A percentile compares a stretch with the other conserved stretches of the same genome.
These are phyloP conservation scores for Diaporthe aspalathi DNA, from an alignment of 2,329 filamentous ascomycete genomes.

Conservation along the genomic window DNA sequence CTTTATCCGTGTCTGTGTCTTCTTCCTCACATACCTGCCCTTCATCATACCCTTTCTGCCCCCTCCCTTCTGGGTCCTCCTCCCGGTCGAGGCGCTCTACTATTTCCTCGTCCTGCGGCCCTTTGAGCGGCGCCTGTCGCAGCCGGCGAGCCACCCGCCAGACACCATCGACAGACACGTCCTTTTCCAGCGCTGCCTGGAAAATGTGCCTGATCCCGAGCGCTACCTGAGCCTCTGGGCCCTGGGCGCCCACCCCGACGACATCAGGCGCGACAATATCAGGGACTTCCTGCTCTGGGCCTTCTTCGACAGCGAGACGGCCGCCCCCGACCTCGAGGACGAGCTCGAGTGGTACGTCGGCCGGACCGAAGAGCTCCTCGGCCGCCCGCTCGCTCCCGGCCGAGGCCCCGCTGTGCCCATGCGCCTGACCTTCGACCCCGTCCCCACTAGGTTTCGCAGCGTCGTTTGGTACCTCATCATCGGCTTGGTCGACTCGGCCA, in stretches of 20 bases:
- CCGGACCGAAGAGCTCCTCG: slow-evolving; percentile 65
- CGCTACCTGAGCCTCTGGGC: slow-evolving; percentile 75
- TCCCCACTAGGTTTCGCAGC: slow-evolving; percentile 70
- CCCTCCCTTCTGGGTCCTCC: slow-evolving; percentile 45
- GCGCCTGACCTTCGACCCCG: slow-evolving; percentile 73
- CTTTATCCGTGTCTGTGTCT: slow-evolving; percentile 58
- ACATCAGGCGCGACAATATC: slow-evolving; percentile 75
- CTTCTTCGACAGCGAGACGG: slow-evolving; percentile 63
- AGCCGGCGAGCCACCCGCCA: slow-evolving; percentile 55
- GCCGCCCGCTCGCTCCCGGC: slow-evolving; percentile 63
- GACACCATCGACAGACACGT: slow-evolving; percentile 58
- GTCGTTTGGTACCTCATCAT: slow-evolving; percentile 73
- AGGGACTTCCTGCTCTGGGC: slow-evolving; percentile 76
- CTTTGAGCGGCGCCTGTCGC: slow-evolving; percentile 53
- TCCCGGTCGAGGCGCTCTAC: slow-evolving; percentile 56
- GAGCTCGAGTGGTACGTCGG: slow-evolving; percentile 62
- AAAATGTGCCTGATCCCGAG: slow-evolving; percentile 65
- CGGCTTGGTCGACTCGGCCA: slow-evolving; percentile 64
- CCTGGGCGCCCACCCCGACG: slow-evolving; percentile 64
- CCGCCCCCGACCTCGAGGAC: slow-evolving; percentile 46
- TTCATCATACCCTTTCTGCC: slow-evolving; percentile 29
- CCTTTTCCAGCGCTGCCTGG: slow-evolving; percentile 68
- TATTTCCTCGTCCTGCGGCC: slow-evolving; percentile 57
- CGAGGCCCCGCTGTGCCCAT: slow-evolving; percentile 66
- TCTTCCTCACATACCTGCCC: slow-evolving; percentile 43